Conservation (phyloP, 2,329 filamentous ascomycete genomes). For the Microthyrium microscopicum region DNA sequence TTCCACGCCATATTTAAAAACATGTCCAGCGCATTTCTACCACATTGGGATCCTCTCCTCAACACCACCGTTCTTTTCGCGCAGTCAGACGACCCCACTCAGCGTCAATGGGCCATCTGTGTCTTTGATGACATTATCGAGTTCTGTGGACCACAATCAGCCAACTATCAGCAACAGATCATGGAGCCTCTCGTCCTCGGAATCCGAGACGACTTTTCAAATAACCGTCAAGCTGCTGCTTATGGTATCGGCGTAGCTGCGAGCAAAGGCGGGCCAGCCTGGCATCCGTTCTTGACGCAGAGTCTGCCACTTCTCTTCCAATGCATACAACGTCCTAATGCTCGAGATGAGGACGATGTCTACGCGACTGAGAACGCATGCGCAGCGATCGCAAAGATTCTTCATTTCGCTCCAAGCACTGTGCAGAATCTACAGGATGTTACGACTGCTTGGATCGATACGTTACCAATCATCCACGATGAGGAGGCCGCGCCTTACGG, state of each 20-base stretch:
- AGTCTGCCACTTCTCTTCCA: conserved; percentile 72
- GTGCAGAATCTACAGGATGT: conserved; percentile 63
- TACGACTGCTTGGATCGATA: conserved; percentile 74
- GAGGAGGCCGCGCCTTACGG: conserved; percentile 95
- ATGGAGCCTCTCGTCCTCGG: conserved; percentile 74
- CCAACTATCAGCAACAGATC: conserved; percentile 73
- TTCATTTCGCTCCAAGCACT: conserved; percentile 71
- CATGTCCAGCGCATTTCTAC: conserved; percentile 70
- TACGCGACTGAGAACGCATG: conserved; percentile 97
- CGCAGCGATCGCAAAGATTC: conserved; percentile 88
- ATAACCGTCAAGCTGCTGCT: conserved; percentile 86
- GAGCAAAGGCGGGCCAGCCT: conserved; percentile 72
- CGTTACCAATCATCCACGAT: conserved; percentile 81
- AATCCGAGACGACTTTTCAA: conserved; percentile 69
- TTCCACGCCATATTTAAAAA: conserved; percentile 99
- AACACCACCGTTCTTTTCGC: conserved; percentile 76
- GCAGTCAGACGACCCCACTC: conserved; percentile 64
- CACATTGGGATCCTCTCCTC: conserved; percentile 73
- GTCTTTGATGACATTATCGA: conserved; percentile 97
- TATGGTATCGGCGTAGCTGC: conserved; percentile 94
- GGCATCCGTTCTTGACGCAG: conserved; percentile 73
- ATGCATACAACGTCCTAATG: conserved; percentile 62
- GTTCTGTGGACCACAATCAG: conserved; percentile 82
- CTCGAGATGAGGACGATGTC: conserved; percentile 79
- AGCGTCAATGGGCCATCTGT: conserved; percentile 96